Base-by-base conservation (phyloP, 2,329 filamentous ascomycete genomes). In the Aspergillus calidoustus region DNA sequence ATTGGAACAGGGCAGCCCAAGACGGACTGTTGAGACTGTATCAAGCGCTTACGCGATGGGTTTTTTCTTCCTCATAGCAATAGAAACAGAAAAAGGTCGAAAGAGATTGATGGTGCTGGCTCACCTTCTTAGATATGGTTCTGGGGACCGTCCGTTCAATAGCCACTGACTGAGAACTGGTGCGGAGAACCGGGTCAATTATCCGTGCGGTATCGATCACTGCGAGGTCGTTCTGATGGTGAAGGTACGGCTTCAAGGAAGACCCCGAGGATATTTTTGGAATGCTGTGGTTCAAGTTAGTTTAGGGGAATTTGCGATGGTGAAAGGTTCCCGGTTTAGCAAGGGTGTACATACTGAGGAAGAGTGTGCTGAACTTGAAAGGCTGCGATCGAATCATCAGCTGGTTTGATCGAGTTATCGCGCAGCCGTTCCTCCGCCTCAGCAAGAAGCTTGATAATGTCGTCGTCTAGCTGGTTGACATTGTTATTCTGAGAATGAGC, bases 1-100 rank as follows among this genome's bases (percentile, higher is more conserved):
- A 89, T 84, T 83, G 87, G 85, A 86, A 89, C 87, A 83, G 86
- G 82, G 83, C 85, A 85, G 81, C 85, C 90, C 91, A 95, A 90
- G 84, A 94, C 91, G 91, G 86, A 84, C 84, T 84, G 83, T 79
- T 75, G 75, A 81, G 82, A 87, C 88, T 86, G 87, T 90, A 84
- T 93, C 90, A 90, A 90, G 86, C 69, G 76, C 76, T 74, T 64
- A 79, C 76, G 77, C 79, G 78, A 86, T 89, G 86, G 88, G 86
- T 87, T 83, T 84, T 19, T 82, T 84, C 90, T 91, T 93, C 91
- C 87, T 94, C 91, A 92, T 87, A 76, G 79, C 79, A 78, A 71
- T 34, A 62, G 57, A 64, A 28, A 34, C 54, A 54, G 19, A 50
- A 28, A 59, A 22, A 58, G 46, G 11, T 41, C 13, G 11, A n/a